phyloP scores from a whole-genome alignment of 345 rosid genomes.

The Eutrema heterophyllum region DNA sequence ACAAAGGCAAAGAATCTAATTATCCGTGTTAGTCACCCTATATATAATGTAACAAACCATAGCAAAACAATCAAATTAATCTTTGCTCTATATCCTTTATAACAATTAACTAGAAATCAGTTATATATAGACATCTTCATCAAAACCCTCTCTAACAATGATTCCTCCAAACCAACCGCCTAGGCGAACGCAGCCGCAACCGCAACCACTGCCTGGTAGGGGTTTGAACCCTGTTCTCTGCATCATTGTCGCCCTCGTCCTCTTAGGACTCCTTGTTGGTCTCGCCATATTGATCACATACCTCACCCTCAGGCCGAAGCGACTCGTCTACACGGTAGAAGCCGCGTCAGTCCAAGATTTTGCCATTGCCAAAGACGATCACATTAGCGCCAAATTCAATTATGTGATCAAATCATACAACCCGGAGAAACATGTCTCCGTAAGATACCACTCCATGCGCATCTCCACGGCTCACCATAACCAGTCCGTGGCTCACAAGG shows the following conservation, averaged over 20 bases:
- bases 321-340: conserved; percentile 47
- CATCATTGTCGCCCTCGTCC: conserved; percentile 27
- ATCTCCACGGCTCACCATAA: conserved; percentile 48
- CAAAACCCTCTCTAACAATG: conserved; percentile 11
- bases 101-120: not conserved
- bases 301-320: conserved; percentile 61
- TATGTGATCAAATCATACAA: conserved; percentile 51
- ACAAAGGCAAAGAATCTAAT: conserved; percentile 33
- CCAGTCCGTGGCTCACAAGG: conserved; percentile 52
- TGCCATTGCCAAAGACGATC: conserved; percentile 43
- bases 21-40: not conserved
- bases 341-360: conserved; percentile 50
- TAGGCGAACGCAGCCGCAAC: conserved; percentile 27
- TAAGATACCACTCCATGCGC: conserved; percentile 57
- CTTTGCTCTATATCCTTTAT: not conserved
- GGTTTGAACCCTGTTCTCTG: conserved; percentile 29
- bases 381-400: conserved; percentile 56
- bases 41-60: conserved; percentile 25
- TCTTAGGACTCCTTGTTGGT: conserved; percentile 39
- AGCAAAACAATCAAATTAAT: conserved; percentile 11
- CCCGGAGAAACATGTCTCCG: conserved; percentile 53
- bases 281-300: conserved; percentile 59
- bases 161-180: conserved; percentile 24
- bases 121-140: not conserved
- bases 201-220: conserved; percentile 13